A percentile compares a stretch with the other conserved stretches of the same genome.
Conservation (phyloP, 768 basidiomycete genomes). For the Phanerochaete sordida region DNA sequence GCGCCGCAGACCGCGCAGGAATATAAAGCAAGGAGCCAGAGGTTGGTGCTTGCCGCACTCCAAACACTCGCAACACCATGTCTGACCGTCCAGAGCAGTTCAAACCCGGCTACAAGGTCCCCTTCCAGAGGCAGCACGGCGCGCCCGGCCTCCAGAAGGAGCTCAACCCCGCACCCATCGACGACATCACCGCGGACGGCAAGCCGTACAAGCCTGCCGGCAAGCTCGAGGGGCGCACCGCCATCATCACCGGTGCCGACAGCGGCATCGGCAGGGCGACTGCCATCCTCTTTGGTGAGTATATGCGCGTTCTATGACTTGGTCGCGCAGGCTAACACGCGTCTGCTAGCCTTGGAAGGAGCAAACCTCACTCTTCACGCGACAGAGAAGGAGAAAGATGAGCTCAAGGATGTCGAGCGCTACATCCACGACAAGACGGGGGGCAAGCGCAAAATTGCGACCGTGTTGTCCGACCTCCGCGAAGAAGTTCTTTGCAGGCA, state of each 20-base stretch:
- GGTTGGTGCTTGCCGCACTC: not conserved
- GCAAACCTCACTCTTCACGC: conserved; percentile 31
- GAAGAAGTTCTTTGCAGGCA: conserved; percentile 34
- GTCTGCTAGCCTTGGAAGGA: conserved; percentile 32
- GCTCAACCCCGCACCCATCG: conserved; percentile 32
- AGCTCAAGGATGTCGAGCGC: conserved; percentile 33
- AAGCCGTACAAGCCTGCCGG: conserved; percentile 40
- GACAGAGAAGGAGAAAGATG: conserved; percentile 34
- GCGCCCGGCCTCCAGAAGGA: conserved; percentile 29
- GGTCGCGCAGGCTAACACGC: not conserved
- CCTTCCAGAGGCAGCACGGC: conserved; percentile 26
- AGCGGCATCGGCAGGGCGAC: conserved; percentile 44
- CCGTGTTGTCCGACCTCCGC: conserved; percentile 35
- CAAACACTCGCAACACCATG: not conserved
- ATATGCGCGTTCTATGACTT: not conserved
- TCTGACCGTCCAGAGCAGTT: conserved; percentile 22
- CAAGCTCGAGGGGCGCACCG: conserved; percentile 45
- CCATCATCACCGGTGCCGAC: conserved; percentile 49
- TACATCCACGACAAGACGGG: conserved; percentile 37
- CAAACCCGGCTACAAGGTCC: conserved; percentile 29
- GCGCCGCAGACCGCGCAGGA: not conserved
- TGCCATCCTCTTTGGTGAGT: conserved; percentile 36
- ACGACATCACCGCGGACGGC: conserved; percentile 42
- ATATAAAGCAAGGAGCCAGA: not conserved
- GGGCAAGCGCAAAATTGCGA: conserved; percentile 33